phyloP scores from a whole-genome alignment of 1,284 basidiomycete species.

The Leccinum variabile region DNA sequence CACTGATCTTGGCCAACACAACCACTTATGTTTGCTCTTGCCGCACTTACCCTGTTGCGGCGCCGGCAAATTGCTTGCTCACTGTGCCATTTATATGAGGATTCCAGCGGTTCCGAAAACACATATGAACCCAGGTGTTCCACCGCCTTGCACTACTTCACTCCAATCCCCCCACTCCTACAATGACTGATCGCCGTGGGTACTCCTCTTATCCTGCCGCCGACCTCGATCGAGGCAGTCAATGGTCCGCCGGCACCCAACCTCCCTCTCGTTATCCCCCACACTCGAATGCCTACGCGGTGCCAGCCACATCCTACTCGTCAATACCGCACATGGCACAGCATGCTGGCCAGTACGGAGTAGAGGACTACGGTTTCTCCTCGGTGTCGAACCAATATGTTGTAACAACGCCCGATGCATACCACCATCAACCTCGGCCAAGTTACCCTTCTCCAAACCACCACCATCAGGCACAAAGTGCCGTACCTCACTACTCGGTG shows the following conservation, averaged over 20 bases:
- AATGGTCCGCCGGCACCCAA: constrained; percentile 27
- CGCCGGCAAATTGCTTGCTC: constrained; percentile 34
- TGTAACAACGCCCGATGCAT: constrained; percentile 20
- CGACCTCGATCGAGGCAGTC: constrained; percentile 21
- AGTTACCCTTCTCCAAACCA: constrained; percentile 31
- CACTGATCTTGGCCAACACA: constrained; percentile 33
- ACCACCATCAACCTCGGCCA: constrained; percentile 30
- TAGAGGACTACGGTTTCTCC: constrained; percentile 25
- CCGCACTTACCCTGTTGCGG: constrained; percentile 33
- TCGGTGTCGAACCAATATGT: constrained; percentile 25
- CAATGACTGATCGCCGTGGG: constrained; percentile 34
- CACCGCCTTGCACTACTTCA: constrained; percentile 9
- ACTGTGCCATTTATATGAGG: constrained; percentile 29
- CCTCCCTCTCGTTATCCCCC: constrained; percentile 28
- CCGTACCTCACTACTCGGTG: constrained; percentile 29
- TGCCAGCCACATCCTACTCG: constrained; percentile 25
- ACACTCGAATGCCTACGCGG: constrained; percentile 19
- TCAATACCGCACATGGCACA: constrained; percentile 24
- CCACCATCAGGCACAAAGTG: constrained; percentile 14
- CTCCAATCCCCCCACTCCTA: constrained; percentile 5
- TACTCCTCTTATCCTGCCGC: constrained; percentile 24
- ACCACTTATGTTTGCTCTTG: constrained; percentile 33
- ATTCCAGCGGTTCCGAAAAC: constrained; percentile 33
- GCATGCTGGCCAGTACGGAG: constrained; percentile 22
- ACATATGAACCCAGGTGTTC: constrained; percentile 33